Evolutionary conservation across 441 rosid genomes (phyloP), one percentile per base, ranked within the genome.

Genomic region (Jatropha podagrica): DNA sequence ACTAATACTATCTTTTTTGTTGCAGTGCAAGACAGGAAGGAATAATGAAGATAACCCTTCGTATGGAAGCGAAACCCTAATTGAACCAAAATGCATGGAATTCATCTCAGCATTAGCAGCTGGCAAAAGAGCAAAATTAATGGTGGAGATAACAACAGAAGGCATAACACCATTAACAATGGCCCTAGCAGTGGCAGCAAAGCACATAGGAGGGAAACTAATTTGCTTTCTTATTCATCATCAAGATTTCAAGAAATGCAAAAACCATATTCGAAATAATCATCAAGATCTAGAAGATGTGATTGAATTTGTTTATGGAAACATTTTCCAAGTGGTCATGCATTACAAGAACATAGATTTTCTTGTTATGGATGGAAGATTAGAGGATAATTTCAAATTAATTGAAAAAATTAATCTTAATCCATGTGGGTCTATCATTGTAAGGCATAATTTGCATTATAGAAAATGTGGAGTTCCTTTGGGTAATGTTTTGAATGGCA

Each of bases 21-120:
- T 48, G 13, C 59, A 77, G 79, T 38, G 27, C 17, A 54, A 67
- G 52, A 40, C 27, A 12, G 27, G 46, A 18, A 32, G 4, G 5
- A 32, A 49, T 1, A 26, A 18, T 46, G 65, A 32, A 51, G 18
- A 51, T 13, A 15, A 51, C 4, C 18, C 18, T 27, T 20, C 8
- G 32, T 42, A 67, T 18, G 65, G 48, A 18, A 44, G 23, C 51
- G 13, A 60, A 26, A 48, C 37, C 20, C 37, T 59, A 10, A 59
- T 75, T 1, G 83, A 80, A 52, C 83, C 83, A 7, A 80, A 73
- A 32, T 73, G 78, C 76, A 75, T 76, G 78, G 86, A 80, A 69
- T 70, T 83, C 54, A 66, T 80, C 70, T 80, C 86, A 75, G 80
- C 83, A 7, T 61, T 80, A 68, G 86, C 83, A 46, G 86, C 83